Conservation (phyloP, 1,139 yeast genomes). For the Kurtzmaniella quercitrusa region DNA sequence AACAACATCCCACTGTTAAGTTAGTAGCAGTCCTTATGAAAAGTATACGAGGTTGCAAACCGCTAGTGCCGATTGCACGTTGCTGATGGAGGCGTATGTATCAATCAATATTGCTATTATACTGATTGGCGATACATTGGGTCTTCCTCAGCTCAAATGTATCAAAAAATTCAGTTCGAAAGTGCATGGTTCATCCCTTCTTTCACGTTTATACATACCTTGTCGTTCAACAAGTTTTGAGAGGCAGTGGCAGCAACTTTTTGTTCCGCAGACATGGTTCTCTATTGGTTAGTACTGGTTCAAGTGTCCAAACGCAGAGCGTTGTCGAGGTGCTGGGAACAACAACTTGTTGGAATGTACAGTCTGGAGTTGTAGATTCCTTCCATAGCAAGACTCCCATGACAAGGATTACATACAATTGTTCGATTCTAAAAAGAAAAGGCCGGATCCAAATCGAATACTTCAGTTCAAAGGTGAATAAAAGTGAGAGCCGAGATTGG, state of each 20-base stretch:
- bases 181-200: no score
- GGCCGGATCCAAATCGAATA: not conserved
- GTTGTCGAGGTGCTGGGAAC: not conserved
- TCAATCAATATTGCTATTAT: no score
- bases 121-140: no score
- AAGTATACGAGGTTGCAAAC: not conserved
- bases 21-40: slow-evolving; percentile 14
- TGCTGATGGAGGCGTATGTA: no score
- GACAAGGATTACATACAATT: not conserved
- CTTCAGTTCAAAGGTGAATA: slow-evolving; percentile 3
- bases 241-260: slow-evolving; percentile 45
- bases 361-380: no score
- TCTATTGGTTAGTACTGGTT: slow-evolving; percentile 1
- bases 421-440: not conserved
- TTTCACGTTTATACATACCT: slow-evolving; percentile 31
- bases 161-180: no score
- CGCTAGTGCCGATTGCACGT: no score
- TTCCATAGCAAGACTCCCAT: not conserved
- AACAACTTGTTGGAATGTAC: no score
- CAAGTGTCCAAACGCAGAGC: not conserved
- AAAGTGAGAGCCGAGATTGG: slow-evolving; percentile 8
- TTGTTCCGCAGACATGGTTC: slow-evolving; percentile 21
- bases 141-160: no score
- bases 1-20: slow-evolving; percentile 86
- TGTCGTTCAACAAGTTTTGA: slow-evolving; percentile 71